Evolutionary conservation across 2,329 filamentous ascomycete genomes (phyloP), one percentile per base, ranked within the genome.

Genomic region (Xylaria sp.): DNA sequence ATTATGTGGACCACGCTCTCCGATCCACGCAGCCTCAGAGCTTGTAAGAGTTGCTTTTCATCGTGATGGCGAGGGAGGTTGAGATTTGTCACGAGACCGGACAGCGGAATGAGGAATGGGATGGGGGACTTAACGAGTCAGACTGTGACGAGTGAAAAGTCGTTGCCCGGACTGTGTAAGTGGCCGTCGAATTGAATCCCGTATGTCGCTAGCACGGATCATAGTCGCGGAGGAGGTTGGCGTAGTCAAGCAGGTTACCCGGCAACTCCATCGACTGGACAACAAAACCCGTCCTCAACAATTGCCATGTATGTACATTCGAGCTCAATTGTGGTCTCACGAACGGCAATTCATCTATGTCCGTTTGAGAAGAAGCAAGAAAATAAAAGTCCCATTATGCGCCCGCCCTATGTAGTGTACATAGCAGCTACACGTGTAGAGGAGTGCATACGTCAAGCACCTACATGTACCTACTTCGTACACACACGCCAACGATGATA

Each of bases 31-130:
- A 34, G 16, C 54, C 48, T 48, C n/a, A 30, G n/a, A 9, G 16
- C 18, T 49, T 46, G 19, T 37, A 7, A 34, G 16, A 16, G 46
- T 48, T 30, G 4, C 46, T 48, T 48, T 48, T 48, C 16, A 48
- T 48, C n/a, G 16, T 5, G 6, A n/a, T 11, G 11, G 6, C 2
- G 44, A 16, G 6, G 49, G n/a, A 6, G 11, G 23, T 46, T 46
- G 30, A 18, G 39, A 42, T 47, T 47, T 1, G 19, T 19, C 46
- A 34, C 39, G 30, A 44, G 23, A 42, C 34, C 23, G 6, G 42
- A 51, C 9, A 23, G 34, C 57, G 51, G 44, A 57, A 48, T 49
- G 37, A 59, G 61, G 61, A 57, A 48, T 11, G 10, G 55, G 51
- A 51, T 56, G 50, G 54, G 59, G 59, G 60, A 44, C 42, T 50